Evolutionary conservation across 1,284 basidiomycete species (phyloP), one percentile per base, ranked within the genome.

Genomic region (Pyrrhoderma noxium): DNA sequence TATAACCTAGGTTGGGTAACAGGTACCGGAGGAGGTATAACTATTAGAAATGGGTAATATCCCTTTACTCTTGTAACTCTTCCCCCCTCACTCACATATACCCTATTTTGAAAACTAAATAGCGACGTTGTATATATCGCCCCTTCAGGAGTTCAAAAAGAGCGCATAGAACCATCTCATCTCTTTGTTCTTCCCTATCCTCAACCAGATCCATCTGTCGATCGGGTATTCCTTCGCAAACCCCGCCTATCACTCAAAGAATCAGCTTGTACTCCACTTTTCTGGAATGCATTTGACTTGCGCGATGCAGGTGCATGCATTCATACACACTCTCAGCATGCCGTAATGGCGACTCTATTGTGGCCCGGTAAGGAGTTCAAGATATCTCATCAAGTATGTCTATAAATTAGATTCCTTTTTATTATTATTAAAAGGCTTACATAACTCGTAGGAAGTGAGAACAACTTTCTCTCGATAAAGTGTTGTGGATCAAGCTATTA

Each of bases 131-230:
- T 90, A 23, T 93, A 81, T 69, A 85, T 93, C 58, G 89, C 90
- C 3, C 89, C 90, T 0, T 90, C 86, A 0, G 89, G 88, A 4
- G 89, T 92, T 2, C 89, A 93, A 65, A 93, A 93, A 63, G 90
- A 92, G 59, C 79, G 89, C 19, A 92, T 92, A 58, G 70, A 79
- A 54, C 81, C 87, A 0, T 70, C 70, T 31, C 84, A 92, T 65
- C 89, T 93, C 54, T 93, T 92, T 59, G 88, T 92, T 14, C 73
- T 92, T n/a, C 85, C 86, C 0, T 89, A 78, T 59, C 84, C 85
- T 0, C 82, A 85, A 60, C 74, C 78, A 8, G 78, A 79, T 27
- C 80, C 82, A 1, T 76, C 82, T 51, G 71, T 74, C 8, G 79
- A 86, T 61, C 76, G 87, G 46, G 71, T 82, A 54, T 89, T 90